These are phyloP conservation scores for Citrus maxima DNA, from an alignment of 345 rosid species.

Conservation along the genomic window DNA sequence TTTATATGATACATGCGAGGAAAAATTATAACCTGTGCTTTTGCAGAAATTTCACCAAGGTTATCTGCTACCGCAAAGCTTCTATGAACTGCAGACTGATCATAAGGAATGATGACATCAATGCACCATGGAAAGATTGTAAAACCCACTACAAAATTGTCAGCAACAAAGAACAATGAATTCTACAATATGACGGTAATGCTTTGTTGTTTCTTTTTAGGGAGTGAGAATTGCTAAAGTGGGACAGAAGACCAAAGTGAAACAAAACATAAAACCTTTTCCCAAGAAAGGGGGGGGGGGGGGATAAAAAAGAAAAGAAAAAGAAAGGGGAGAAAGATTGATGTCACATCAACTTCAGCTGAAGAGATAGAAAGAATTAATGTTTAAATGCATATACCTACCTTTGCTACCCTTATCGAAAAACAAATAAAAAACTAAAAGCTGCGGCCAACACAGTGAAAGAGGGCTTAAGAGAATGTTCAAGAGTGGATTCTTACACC, in stretches of 20 bases:
- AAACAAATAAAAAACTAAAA: neutral
- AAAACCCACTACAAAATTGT: neutral
- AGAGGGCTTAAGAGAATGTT: neutral
- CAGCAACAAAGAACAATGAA: neutral
- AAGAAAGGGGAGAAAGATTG: neutral
- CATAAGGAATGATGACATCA: neutral
- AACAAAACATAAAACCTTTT: neutral
- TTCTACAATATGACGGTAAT: neutral
- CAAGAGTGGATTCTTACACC: constrained; percentile 54
- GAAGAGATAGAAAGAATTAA: neutral
- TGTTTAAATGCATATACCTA: neutral
- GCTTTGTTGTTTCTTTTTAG: neutral
- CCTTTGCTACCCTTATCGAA: neutral
- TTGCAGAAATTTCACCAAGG: constrained; percentile 93
- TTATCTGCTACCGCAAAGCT: constrained; percentile 95
- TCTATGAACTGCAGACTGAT: constrained; percentile 75
- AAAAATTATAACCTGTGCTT: constrained; percentile 60
- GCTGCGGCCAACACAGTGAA: neutral
- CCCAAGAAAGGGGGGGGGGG: neutral
- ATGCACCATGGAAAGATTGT: neutral
- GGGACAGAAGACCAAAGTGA: neutral
- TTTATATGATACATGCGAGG: constrained; percentile 1
- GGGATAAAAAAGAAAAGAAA: neutral
- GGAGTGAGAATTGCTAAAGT: neutral
- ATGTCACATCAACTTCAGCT: neutral